phyloP scores from a whole-genome alignment of 2,329 filamentous ascomycete species.

The Cladosporium velox region DNA sequence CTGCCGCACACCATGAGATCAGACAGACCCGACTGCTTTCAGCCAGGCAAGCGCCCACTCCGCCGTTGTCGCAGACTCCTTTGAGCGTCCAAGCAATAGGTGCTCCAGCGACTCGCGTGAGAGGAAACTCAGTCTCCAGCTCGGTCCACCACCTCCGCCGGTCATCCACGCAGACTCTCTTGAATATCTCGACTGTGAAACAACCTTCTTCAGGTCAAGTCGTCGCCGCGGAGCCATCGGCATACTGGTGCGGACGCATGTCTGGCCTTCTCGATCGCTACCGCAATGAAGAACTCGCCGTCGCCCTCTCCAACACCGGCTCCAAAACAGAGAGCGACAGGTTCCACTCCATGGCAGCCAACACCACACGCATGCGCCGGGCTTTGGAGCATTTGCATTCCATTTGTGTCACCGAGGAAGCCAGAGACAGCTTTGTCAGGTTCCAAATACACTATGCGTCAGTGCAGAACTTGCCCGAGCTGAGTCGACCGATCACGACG shows the following conservation, averaged over 20 bases:
- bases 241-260: slow-evolving; percentile 66
- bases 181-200: not conserved
- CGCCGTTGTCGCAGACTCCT: slow-evolving; percentile 23
- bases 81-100: slow-evolving; percentile 2
- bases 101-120: slow-evolving; percentile 11
- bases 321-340: slow-evolving; percentile 30
- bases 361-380: slow-evolving; percentile 31
- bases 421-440: slow-evolving; percentile 32
- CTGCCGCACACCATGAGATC: slow-evolving; percentile 32
- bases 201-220: slow-evolving; percentile 22
- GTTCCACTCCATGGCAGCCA: slow-evolving; percentile 35
- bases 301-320: slow-evolving; percentile 26
- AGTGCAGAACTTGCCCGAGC: slow-evolving; percentile 28
- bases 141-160: slow-evolving; percentile 17
- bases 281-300: slow-evolving; percentile 45
- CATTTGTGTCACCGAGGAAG: slow-evolving; percentile 34
- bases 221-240: slow-evolving; percentile 40
- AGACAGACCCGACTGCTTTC: slow-evolving; percentile 36
- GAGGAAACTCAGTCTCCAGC: slow-evolving; percentile 15
- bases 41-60: slow-evolving; percentile 33
- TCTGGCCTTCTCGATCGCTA: slow-evolving; percentile 58
- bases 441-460: slow-evolving; percentile 35
- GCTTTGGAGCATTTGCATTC: slow-evolving; percentile 34
- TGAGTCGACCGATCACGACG: slow-evolving; percentile 25
- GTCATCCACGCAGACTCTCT: slow-evolving; percentile 14